Percentiles rank a stretch among this genome's conserved stretches.
Evolutionary conservation across 257 asterid species (phyloP).

Genomic region (Nicotiana tabacum): DNA sequence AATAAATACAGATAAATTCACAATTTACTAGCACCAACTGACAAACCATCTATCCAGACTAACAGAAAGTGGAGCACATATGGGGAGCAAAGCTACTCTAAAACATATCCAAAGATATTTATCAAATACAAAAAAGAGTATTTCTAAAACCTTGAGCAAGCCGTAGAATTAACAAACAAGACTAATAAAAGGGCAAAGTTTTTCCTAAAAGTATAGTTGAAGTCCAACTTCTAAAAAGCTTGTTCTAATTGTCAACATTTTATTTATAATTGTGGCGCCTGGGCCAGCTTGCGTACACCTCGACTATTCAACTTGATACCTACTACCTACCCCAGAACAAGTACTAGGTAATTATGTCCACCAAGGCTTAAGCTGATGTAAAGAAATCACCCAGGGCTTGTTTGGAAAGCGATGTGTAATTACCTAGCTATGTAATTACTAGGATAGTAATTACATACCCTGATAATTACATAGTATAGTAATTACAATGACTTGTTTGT

Average conservation of each 20-base stretch:
- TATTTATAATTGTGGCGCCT: no score
- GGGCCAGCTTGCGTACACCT: no score
- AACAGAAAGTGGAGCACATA: slow-evolving; percentile 1
- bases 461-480: no score
- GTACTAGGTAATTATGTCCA: no score
- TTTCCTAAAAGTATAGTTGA: neutral
- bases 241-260: neutral
- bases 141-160: neutral
- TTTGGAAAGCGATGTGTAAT: no score
- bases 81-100: neutral
- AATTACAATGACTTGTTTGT: no score
- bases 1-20: neutral
- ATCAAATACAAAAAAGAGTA: neutral
- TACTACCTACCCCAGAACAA: no score
- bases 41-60: neutral
- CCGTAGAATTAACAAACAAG: neutral
- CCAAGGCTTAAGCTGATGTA: no score
- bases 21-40: neutral
- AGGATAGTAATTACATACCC: no score
- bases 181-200: neutral
- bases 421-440: no score
- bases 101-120: neutral
- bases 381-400: no score
- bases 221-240: neutral
- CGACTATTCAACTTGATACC: no score